A percentile compares a stretch with the other conserved stretches of the same genome.
Conservation (phyloP, 1,139 yeast genomes). For the Debaryomyces sp. region DNA sequence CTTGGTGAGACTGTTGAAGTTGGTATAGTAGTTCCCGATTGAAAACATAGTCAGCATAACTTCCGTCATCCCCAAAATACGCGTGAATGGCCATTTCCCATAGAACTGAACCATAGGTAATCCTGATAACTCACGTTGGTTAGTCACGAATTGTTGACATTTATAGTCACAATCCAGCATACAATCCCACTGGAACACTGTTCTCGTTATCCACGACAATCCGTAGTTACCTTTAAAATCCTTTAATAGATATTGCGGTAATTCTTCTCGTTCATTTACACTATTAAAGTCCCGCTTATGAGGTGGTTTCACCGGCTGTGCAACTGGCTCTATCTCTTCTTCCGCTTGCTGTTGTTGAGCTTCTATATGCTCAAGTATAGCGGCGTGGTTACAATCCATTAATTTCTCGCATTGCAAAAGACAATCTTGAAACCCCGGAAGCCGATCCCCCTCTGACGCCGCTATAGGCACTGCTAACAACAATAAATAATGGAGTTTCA, state of each 20-base stretch:
- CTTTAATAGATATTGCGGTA: constrained; percentile 4
- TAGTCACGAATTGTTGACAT: constrained; percentile 43
- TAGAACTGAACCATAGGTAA: constrained; percentile 41
- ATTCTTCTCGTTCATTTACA: background rate
- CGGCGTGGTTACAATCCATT: constrained; percentile 12
- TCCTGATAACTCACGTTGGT: constrained; percentile 21
- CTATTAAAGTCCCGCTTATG: background rate
- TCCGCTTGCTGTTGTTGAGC: constrained; percentile 9
- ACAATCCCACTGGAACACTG: constrained; percentile 40
- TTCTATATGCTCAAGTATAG: constrained; percentile 12
- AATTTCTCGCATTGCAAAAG: constrained; percentile 17
- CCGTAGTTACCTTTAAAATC: constrained; percentile 17
- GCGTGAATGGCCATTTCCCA: constrained; percentile 51
- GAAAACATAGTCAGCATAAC: constrained; percentile 41
- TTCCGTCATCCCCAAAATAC: constrained; percentile 45
- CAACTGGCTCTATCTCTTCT: constrained; percentile 1
- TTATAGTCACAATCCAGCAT: constrained; percentile 43
- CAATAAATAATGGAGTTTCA: constrained; percentile 1
- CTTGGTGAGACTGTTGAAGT: constrained; percentile 33
- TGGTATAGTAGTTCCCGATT: constrained; percentile 39
- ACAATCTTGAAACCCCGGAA: constrained; percentile 32
- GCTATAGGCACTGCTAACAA: background rate
- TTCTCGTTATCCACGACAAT: constrained; percentile 19
- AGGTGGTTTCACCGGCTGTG: background rate
- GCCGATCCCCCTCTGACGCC: constrained; percentile 33